Conservation (phyloP, 164 flowering plant genomes). For the Vitis rotundifolia region DNA sequence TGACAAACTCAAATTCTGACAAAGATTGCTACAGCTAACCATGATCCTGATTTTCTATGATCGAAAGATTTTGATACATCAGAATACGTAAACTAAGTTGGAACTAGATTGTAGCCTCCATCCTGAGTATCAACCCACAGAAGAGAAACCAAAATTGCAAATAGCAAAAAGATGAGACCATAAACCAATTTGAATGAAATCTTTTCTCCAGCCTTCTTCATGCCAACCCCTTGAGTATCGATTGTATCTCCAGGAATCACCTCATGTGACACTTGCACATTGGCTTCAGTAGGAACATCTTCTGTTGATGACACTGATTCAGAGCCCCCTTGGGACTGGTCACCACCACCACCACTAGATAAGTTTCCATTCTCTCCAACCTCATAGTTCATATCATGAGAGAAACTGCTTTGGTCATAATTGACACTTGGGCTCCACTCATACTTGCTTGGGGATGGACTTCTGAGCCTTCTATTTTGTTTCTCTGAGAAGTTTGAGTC, state of each 20-base stretch:
- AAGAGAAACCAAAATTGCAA: conserved; percentile 32
- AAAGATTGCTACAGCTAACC: neutral
- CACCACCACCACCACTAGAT: conserved; percentile 11
- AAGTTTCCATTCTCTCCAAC: conserved; percentile 18
- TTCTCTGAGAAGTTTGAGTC: conserved; percentile 41
- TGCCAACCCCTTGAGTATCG: conserved; percentile 6
- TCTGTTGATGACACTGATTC: conserved; percentile 72
- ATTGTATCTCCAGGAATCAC: conserved; percentile 18
- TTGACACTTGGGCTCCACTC: conserved; percentile 42
- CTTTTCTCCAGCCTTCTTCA: conserved; percentile 12
- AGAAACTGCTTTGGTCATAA: conserved; percentile 24
- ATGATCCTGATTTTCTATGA: conserved; percentile 2
- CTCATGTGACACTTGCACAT: conserved; percentile 22
- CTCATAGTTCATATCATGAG: conserved; percentile 14
- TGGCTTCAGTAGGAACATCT: conserved; percentile 23
- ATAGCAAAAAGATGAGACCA: conserved; percentile 26
- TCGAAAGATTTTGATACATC: neutral
- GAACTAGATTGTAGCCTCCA: conserved; percentile 45
- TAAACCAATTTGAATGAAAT: conserved; percentile 22
- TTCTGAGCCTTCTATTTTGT: conserved; percentile 37
- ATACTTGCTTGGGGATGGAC: conserved; percentile 34
- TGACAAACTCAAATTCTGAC: neutral
- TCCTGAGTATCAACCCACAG: conserved; percentile 34
- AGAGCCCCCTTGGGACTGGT: conserved; percentile 33
- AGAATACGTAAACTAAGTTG: conserved; percentile 44